phyloP scores from a whole-genome alignment of 345 rosid species.

The Citrus mangshanensis region DNA sequence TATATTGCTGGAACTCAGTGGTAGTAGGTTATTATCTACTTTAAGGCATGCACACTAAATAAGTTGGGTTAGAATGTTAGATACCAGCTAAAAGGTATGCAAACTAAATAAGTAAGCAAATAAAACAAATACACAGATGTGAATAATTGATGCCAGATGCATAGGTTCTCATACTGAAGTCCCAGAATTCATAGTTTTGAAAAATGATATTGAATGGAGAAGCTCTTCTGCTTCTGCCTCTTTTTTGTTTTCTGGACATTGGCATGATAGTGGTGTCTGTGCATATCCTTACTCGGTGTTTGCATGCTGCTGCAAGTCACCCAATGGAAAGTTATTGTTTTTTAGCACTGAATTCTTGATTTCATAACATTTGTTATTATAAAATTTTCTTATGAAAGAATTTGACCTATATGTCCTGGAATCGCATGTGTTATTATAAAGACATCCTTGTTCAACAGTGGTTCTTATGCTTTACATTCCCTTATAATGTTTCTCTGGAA shows the following conservation, averaged over 20 bases:
- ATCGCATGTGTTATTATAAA: not conserved
- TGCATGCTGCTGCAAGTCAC: not conserved
- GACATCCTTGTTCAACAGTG: not conserved
- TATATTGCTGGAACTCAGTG: not conserved
- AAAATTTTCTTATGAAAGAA: not conserved
- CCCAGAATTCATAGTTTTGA: not conserved
- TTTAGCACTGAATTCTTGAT: not conserved
- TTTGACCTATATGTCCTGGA: not conserved
- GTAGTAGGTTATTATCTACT: not conserved
- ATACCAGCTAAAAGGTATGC: slow-evolving; percentile 6
- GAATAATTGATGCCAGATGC: not conserved
- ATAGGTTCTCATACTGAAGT: not conserved
- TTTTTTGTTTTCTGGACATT: not conserved
- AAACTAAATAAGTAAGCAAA: not conserved
- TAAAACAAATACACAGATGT: not conserved
- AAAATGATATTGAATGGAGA: not conserved
- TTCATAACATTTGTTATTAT: not conserved
- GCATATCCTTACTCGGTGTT: not conserved
- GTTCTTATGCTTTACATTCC: not conserved
- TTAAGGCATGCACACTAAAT: not conserved
- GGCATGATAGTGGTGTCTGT: not conserved
- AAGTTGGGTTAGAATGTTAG: not conserved
- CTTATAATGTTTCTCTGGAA: not conserved
- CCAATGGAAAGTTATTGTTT: not conserved
- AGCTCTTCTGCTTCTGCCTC: not conserved